Evolutionary conservation across 2,329 filamentous ascomycete genomes (phyloP).

Genomic region (Zymoseptoria pseudotritici): DNA sequence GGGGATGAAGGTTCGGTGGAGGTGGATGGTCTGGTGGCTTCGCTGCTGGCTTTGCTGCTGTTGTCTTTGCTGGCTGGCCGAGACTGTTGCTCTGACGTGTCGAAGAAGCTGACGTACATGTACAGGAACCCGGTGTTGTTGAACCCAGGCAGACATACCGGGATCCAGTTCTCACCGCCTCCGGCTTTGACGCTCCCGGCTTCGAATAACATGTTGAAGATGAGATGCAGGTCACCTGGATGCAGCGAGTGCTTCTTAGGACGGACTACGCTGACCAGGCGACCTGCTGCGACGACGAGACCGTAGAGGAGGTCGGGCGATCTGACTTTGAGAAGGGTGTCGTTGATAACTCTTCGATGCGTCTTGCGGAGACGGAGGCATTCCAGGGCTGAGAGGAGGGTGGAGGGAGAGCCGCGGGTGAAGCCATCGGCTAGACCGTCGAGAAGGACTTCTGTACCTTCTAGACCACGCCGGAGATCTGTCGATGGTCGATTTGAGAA

Average conservation of each 20-base stretch:
- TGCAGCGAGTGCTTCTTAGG: constrained; percentile 93
- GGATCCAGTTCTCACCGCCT: constrained; percentile 96
- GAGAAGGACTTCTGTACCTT: constrained; percentile 84
- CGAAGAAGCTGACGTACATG: constrained; percentile 97
- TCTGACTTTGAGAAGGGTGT: constrained; percentile 70
- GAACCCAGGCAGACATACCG: constrained; percentile 89
- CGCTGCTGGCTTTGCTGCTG: constrained; percentile 23
- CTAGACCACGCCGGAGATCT: constrained; percentile 78
- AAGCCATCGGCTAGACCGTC: constrained; percentile 93
- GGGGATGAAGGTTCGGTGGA: constrained; percentile 29
- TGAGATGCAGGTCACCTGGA: constrained; percentile 87
- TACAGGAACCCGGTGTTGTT: constrained; percentile 95
- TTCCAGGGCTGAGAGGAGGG: constrained; percentile 81
- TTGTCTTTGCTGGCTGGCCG: constrained; percentile 10
- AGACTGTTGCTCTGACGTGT: constrained; percentile 42
- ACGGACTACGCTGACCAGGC: constrained; percentile 87
- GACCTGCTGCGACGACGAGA: constrained; percentile 83
- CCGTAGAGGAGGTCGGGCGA: constrained; percentile 80
- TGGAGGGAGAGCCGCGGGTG: constrained; percentile 82
- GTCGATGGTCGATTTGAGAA: constrained; percentile 90
- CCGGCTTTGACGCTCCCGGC: constrained; percentile 85
- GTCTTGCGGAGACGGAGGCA: constrained; percentile 88
- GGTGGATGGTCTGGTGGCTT: background rate
- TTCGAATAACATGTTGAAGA: constrained; percentile 99
- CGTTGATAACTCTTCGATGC: constrained; percentile 79